Percentiles rank a stretch among this genome's conserved stretches.
Conservation (phyloP, 495 filamentous ascomycete genomes). For the Trichoderma asperelloides region DNA sequence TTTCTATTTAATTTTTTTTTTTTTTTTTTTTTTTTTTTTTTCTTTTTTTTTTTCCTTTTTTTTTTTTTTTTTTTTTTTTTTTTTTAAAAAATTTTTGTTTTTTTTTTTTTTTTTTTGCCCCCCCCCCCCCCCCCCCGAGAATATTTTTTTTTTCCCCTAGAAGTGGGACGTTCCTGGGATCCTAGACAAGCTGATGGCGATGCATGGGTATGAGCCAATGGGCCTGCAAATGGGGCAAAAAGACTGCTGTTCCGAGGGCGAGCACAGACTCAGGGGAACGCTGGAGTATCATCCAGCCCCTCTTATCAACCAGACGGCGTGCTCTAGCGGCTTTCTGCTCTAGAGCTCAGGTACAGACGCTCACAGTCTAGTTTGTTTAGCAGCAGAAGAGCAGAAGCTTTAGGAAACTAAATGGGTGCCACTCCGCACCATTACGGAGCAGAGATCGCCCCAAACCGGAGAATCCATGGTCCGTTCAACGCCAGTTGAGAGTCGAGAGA, state of each 20-base stretch:
- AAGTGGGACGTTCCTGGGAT: constrained; percentile 3
- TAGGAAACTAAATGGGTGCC: not conserved
- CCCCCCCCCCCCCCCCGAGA: no score
- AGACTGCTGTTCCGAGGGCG: not conserved
- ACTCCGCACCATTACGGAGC: not conserved
- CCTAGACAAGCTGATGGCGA: not conserved
- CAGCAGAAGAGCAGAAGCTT: not conserved
- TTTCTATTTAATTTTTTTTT: not conserved
- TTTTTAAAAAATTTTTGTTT: not conserved
- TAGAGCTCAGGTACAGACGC: not conserved
- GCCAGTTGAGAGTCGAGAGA: no score
- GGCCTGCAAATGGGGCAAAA: not conserved
- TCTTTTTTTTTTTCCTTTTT: no score
- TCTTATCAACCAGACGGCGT: not conserved
- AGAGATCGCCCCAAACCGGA: not conserved
- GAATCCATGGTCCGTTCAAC: not conserved
- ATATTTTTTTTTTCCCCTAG: not conserved
- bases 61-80: no score
- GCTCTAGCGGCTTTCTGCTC: not conserved
- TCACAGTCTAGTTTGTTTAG: not conserved
- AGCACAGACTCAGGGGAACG: not conserved
- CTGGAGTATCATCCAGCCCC: not conserved
- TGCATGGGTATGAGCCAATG: not conserved
- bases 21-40: not conserved
- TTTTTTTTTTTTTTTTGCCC: not conserved